A percentile compares a stretch with the other conserved stretches of the same genome.
Conservation (phyloP, 2,329 filamentous ascomycete genomes). For the Fusarium tjaetaba region DNA sequence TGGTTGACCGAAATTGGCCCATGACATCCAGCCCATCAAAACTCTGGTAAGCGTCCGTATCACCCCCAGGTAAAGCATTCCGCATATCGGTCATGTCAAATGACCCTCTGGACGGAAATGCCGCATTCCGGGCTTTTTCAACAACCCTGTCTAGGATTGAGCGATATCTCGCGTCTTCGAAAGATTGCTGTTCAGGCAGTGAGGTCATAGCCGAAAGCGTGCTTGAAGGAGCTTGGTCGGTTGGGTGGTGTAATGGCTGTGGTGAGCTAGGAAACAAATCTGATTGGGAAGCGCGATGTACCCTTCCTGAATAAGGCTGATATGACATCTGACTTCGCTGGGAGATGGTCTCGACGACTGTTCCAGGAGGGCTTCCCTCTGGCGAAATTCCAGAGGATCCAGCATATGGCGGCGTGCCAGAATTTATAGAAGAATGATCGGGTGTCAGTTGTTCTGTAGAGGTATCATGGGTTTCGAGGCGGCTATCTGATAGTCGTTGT, state of each 20-base stretch:
- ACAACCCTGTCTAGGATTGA: not conserved
- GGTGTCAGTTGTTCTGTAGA: not conserved
- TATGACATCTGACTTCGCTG: slow-evolving; percentile 8
- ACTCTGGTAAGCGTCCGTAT: not conserved
- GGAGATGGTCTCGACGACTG: slow-evolving; percentile 1
- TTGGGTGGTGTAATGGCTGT: not conserved
- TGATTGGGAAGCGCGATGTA: not conserved
- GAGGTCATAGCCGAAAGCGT: not conserved
- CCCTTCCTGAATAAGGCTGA: not conserved
- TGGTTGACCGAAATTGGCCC: not conserved
- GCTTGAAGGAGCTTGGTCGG: not conserved
- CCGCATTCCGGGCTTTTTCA: not conserved
- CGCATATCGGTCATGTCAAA: not conserved
- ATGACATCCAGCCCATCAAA: not conserved
- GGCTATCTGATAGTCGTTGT: not conserved
- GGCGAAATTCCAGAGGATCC: not conserved
- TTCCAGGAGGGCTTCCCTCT: not conserved
- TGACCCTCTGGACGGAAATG: not conserved
- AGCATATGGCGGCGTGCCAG: not conserved
- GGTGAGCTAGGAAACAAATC: not conserved
- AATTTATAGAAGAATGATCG: not conserved
- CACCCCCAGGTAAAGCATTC: not conserved
- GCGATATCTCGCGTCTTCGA: not conserved
- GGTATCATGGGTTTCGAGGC: not conserved
- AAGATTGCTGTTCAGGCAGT: not conserved